Conservation (phyloP, 148 eudicot genomes). For the Euryodendron excelsum region DNA sequence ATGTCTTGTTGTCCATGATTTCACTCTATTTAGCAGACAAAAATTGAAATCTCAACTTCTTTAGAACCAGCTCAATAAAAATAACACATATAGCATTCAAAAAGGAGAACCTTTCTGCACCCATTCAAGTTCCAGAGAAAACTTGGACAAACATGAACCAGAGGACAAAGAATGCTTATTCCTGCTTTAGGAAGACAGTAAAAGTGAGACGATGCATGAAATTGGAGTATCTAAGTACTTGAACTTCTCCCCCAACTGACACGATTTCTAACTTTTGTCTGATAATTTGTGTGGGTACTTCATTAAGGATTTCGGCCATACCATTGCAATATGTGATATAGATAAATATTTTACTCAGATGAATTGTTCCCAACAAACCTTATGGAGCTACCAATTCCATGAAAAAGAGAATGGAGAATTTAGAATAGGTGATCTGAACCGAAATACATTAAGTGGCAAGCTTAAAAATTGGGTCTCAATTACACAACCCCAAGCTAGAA, state of each 20-base stretch:
- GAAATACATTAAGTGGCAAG: background rate
- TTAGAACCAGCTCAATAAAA: background rate
- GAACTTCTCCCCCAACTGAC: background rate
- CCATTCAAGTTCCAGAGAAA: background rate
- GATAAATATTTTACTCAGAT: background rate
- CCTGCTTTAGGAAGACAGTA: background rate
- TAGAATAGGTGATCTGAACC: background rate
- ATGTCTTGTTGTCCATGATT: slow-evolving; percentile 65
- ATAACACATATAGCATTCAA: background rate
- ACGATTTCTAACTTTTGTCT: background rate
- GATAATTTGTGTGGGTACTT: background rate
- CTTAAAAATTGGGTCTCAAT: background rate
- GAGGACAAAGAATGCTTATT: background rate
- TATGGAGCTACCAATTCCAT: background rate
- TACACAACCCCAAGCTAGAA: background rate
- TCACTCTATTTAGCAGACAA: slow-evolving; percentile 16
- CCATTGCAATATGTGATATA: background rate
- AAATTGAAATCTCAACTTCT: slow-evolving; percentile 14
- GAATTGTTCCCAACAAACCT: background rate
- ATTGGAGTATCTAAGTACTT: background rate
- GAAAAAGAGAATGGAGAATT: background rate
- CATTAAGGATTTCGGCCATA: background rate
- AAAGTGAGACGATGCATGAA: background rate
- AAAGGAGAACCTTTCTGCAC: background rate
- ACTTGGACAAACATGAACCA: background rate